These are phyloP conservation scores for Allium sativum DNA, from an alignment of 106 monocot genomes.

Conservation along the genomic window DNA sequence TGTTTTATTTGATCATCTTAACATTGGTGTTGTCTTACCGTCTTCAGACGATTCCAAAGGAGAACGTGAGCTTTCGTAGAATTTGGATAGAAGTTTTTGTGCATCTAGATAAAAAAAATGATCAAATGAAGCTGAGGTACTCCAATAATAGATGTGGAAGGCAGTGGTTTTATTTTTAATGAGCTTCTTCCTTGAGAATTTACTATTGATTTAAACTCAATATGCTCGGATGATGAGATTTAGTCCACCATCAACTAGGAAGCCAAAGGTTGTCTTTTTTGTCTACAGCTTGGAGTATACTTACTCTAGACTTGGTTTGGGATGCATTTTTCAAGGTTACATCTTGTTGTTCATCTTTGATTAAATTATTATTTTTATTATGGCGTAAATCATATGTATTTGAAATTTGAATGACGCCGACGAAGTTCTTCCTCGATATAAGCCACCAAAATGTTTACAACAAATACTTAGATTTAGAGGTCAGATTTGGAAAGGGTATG, in stretches of 20 bases:
- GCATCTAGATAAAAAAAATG: constrained; percentile 6
- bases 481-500: too few relatives aligned
- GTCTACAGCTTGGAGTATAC: constrained; percentile 73
- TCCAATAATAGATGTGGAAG: constrained; percentile 23
- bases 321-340: constrained; percentile 77
- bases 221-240: constrained; percentile 11
- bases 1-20: too few relatives aligned
- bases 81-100: too few relatives aligned
- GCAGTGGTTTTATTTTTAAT: constrained; percentile 19
- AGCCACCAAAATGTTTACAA: too few relatives aligned
- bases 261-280: constrained; percentile 78
- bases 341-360: background rate
- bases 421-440: too few relatives aligned
- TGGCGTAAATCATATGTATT: too few relatives aligned
- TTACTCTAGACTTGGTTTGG: constrained; percentile 80
- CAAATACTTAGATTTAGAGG: too few relatives aligned
- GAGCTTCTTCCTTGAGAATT: constrained; percentile 30
- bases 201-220: constrained; percentile 25
- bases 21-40: too few relatives aligned
- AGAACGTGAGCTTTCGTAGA: too few relatives aligned
- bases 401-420: too few relatives aligned
- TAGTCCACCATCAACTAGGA: background rate
- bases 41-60: too few relatives aligned
- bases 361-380: background rate
- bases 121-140: constrained; percentile 52